Conservation (phyloP, 2,329 filamentous ascomycete species). For the Alternaria brassicae region DNA sequence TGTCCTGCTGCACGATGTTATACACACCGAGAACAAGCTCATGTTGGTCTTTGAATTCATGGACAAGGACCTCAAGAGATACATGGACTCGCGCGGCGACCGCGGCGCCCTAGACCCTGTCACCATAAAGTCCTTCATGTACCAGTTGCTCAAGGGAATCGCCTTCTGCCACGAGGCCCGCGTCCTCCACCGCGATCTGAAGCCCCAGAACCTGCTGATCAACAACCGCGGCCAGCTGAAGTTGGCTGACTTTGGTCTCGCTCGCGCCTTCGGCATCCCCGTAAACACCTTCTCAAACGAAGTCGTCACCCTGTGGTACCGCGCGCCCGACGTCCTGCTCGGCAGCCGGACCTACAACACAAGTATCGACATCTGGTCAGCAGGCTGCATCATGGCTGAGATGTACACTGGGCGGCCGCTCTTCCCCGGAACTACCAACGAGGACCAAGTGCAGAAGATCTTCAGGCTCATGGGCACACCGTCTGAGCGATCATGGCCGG, state of each 20-base stretch:
- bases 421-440: slow-evolving; percentile 97
- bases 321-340: slow-evolving; percentile 91
- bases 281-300: slow-evolving; percentile 99
- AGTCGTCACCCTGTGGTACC: slow-evolving; percentile 97
- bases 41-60: slow-evolving; percentile 99
- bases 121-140: slow-evolving; percentile 99
- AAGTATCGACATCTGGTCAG: slow-evolving; percentile 99
- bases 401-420: slow-evolving; percentile 97
- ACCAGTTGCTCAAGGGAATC: slow-evolving; percentile 92
- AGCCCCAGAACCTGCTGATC: slow-evolving; percentile 95
- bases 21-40: slow-evolving; percentile 99
- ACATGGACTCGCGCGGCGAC: slow-evolving; percentile 95
- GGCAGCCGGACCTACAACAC: slow-evolving; percentile 97
- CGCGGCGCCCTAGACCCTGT: slow-evolving; percentile 85
- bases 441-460: slow-evolving; percentile 96
- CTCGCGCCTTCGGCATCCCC: slow-evolving; percentile 92
- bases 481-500: slow-evolving; percentile 93
- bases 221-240: slow-evolving; percentile 91
- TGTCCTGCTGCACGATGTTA: slow-evolving; percentile 95
- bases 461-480: slow-evolving; percentile 99
- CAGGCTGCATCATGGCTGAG: slow-evolving; percentile 99
- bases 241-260: slow-evolving; percentile 92
- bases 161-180: slow-evolving; percentile 98
- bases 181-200: slow-evolving; percentile 92
- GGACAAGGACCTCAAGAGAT: slow-evolving; percentile 98